Conservation (phyloP, 2,329 filamentous ascomycete genomes). For the Fusarium sp. region DNA sequence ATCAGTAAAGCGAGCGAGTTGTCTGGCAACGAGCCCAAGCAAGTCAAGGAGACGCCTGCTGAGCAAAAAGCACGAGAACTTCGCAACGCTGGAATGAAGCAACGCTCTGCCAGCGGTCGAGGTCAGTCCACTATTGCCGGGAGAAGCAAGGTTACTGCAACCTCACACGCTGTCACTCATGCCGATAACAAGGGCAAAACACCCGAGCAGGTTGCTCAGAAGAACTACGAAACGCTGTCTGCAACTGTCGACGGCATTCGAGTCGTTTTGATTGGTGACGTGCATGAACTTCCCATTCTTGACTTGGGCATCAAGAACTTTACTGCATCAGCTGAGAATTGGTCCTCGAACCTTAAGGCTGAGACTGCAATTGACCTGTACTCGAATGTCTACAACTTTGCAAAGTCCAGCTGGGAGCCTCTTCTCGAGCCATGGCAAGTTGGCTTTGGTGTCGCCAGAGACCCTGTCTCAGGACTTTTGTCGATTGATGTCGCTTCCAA, state of each 20-base stretch:
- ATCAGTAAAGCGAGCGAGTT: conserved; percentile 90
- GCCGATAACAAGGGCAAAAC: conserved; percentile 40
- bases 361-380: conserved; percentile 94
- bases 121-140: conserved; percentile 63
- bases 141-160: conserved; percentile 55
- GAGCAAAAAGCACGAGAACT: conserved; percentile 70
- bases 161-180: conserved; percentile 46
- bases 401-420: conserved; percentile 98
- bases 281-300: conserved; percentile 94
- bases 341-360: conserved; percentile 88
- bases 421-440: conserved; percentile 96
- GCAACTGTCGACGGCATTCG: conserved; percentile 88
- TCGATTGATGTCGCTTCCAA: conserved; percentile 89
- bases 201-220: conserved; percentile 21
- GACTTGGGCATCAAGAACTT: conserved; percentile 95
- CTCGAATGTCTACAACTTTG: conserved; percentile 98
- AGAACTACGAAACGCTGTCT: conserved; percentile 79
- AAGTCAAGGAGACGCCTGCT: conserved; percentile 53
- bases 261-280: conserved; percentile 92
- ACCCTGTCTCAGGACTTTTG: conserved; percentile 79
- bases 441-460: conserved; percentile 88
- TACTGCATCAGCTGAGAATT: conserved; percentile 85
- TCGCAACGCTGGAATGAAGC: conserved; percentile 62
- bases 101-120: conserved; percentile 68
- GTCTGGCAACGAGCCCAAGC: conserved; percentile 72